Evolutionary conservation across 345 rosid species (phyloP).

Genomic region (Passiflora organensis): DNA sequence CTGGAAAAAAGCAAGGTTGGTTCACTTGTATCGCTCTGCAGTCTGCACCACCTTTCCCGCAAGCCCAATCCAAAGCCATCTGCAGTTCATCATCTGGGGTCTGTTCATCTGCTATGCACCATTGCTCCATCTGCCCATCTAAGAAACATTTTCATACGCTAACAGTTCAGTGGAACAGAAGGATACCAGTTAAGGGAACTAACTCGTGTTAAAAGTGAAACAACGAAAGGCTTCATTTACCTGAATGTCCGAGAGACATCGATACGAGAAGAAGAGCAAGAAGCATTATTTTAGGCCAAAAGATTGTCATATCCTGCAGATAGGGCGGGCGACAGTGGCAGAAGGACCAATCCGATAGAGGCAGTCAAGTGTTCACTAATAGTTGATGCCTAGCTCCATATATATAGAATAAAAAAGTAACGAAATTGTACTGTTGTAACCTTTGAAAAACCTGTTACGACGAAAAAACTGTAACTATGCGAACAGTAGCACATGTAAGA

Average conservation of each 20-base stretch:
- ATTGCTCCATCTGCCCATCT: slow-evolving; percentile 60
- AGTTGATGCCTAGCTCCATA: slow-evolving; percentile 2
- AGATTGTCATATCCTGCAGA: slow-evolving; percentile 30
- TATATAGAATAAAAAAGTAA: not conserved
- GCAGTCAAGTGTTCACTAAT: not conserved
- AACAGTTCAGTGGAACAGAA: not conserved
- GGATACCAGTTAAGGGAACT: not conserved
- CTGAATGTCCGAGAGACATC: slow-evolving; percentile 31
- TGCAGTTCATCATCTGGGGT: slow-evolving; percentile 62
- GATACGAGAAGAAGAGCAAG: slow-evolving; percentile 36
- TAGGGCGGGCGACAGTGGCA: not conserved
- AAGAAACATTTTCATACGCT: not conserved
- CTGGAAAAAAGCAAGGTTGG: slow-evolving; percentile 63
- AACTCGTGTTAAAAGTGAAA: not conserved
- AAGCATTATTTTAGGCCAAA: slow-evolving; percentile 38
- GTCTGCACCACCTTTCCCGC: slow-evolving; percentile 57
- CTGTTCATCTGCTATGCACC: slow-evolving; percentile 79
- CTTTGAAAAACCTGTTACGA: not conserved
- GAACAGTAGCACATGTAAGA: slow-evolving; percentile 8
- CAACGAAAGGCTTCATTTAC: slow-evolving; percentile 17
- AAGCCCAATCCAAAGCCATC: slow-evolving; percentile 67
- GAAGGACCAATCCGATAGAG: not conserved
- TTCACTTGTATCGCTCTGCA: slow-evolving; percentile 50
- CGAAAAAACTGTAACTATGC: not conserved
- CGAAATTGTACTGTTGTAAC: not conserved